phyloP scores from a whole-genome alignment of 768 basidiomycete species.

The Boletus pseudo-olivaceus region DNA sequence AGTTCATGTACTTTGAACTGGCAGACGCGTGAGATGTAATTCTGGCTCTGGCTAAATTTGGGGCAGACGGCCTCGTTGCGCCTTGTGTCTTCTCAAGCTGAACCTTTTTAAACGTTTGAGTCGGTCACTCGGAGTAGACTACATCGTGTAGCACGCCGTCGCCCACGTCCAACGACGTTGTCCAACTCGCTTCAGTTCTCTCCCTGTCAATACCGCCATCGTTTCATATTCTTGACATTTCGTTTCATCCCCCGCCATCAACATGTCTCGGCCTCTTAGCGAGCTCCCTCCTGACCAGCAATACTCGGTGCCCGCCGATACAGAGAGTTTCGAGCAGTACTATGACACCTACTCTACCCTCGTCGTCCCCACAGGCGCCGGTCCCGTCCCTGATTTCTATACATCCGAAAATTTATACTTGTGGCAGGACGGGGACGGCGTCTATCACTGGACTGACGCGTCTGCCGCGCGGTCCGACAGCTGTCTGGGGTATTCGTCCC shows the following conservation, averaged over 20 bases:
- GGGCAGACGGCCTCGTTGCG: constrained; percentile 25
- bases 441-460: constrained; percentile 29
- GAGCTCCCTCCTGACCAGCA: constrained; percentile 18
- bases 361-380: constrained; percentile 10
- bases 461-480: constrained; percentile 23
- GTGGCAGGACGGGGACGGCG: constrained; percentile 27
- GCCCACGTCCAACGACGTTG: constrained; percentile 3
- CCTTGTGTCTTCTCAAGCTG: constrained; percentile 10
- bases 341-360: constrained; percentile 22
- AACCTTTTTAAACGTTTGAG: constrained; percentile 22
- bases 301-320: constrained; percentile 2
- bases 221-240: constrained; percentile 27
- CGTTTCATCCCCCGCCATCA: constrained; percentile 11
- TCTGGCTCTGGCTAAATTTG: constrained; percentile 16
- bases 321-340: constrained; percentile 20
- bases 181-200: constrained; percentile 12
- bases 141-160: constrained; percentile 19
- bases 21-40: constrained; percentile 22
- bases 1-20: constrained; percentile 16
- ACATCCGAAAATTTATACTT: constrained; percentile 28
- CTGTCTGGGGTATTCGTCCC: constrained; percentile 18
- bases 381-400: constrained; percentile 20
- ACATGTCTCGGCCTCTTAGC: constrained; percentile 27
- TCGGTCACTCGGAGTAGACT: constrained; percentile 10
- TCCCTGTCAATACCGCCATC: background rate